phyloP scores from a whole-genome alignment of 345 rosid genomes.

The Linum lewisii region DNA sequence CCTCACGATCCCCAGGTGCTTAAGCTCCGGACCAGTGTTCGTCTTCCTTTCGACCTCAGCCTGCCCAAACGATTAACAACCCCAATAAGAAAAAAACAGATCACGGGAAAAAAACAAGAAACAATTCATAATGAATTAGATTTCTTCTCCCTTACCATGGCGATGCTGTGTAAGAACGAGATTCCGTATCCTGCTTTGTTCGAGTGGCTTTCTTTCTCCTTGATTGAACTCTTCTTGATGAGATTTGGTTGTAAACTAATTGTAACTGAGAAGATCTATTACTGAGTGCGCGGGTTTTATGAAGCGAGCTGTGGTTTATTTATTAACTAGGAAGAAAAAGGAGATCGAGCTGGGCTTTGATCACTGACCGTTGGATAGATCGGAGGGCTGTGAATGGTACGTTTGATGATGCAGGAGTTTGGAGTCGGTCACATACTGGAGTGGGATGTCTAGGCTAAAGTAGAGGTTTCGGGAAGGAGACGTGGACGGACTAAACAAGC shows the following conservation, averaged over 20 bases:
- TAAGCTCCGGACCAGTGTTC: conserved; percentile 26
- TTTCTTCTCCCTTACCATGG: background rate
- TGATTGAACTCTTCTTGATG: background rate
- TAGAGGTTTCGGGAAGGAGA: conserved; percentile 34
- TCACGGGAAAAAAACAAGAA: background rate
- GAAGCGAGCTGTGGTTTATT: background rate
- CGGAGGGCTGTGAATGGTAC: conserved; percentile 25
- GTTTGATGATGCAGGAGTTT: background rate
- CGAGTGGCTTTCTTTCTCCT: background rate
- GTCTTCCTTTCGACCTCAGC: conserved; percentile 36
- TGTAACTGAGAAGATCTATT: background rate
- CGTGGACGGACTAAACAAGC: conserved; percentile 24
- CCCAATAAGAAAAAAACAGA: background rate
- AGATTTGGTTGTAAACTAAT: background rate
- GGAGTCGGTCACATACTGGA: conserved; percentile 14
- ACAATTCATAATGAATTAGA: too few relatives aligned
- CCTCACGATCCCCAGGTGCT: conserved; percentile 61
- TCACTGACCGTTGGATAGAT: conserved; percentile 17
- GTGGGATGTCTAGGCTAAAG: conserved; percentile 10
- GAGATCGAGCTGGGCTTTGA: background rate
- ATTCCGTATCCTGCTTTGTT: background rate
- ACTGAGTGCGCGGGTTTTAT: background rate
- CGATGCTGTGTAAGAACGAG: background rate
- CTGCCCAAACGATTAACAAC: conserved; percentile 15
- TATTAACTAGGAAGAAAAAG: background rate